These are phyloP conservation scores for Rhynchosporium agropyri DNA, from an alignment of 2,329 filamentous ascomycete genomes.

Conservation along the genomic window DNA sequence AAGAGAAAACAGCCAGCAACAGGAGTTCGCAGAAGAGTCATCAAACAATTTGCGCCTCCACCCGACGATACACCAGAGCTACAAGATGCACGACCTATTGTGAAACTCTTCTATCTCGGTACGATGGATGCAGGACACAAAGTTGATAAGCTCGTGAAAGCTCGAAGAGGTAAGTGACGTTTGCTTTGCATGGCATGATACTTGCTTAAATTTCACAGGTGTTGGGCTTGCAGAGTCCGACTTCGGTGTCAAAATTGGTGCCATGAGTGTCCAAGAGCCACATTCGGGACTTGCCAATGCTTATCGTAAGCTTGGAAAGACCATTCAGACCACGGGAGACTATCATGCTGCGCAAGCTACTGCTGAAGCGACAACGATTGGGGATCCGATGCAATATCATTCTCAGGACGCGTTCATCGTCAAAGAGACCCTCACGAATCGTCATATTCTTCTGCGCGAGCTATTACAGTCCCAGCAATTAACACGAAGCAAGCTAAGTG, in stretches of 20 bases:
- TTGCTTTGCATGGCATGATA: slow-evolving; percentile 21
- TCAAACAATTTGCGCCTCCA: slow-evolving; percentile 97
- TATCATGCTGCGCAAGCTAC: slow-evolving; percentile 96
- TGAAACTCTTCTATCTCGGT: slow-evolving; percentile 94
- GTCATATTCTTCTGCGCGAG: slow-evolving; percentile 93
- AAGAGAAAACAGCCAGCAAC: slow-evolving; percentile 97
- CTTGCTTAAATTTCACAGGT: slow-evolving; percentile 57
- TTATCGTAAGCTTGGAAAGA: slow-evolving; percentile 92
- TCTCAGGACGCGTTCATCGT: slow-evolving; percentile 96
- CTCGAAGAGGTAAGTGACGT: slow-evolving; percentile 72
- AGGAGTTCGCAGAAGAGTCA: slow-evolving; percentile 87
- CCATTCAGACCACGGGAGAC: slow-evolving; percentile 91
- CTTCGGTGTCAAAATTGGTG: slow-evolving; percentile 85
- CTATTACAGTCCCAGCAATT: slow-evolving; percentile 87
- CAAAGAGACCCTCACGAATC: slow-evolving; percentile 96
- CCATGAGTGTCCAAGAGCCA: slow-evolving; percentile 86
- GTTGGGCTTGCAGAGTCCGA: slow-evolving; percentile 91
- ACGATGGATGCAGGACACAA: slow-evolving; percentile 98
- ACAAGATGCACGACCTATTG: slow-evolving; percentile 82
- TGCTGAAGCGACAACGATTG: slow-evolving; percentile 91
- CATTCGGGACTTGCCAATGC: slow-evolving; percentile 86
- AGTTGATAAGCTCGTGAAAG: slow-evolving; percentile 91
- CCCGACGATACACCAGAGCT: slow-evolving; percentile 97
- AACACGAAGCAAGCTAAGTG: slow-evolving; percentile 79
- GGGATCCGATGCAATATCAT: slow-evolving; percentile 92